Evolutionary conservation across 805 yeast genomes (phyloP).

Genomic region (Candida khao-thaluensis): DNA sequence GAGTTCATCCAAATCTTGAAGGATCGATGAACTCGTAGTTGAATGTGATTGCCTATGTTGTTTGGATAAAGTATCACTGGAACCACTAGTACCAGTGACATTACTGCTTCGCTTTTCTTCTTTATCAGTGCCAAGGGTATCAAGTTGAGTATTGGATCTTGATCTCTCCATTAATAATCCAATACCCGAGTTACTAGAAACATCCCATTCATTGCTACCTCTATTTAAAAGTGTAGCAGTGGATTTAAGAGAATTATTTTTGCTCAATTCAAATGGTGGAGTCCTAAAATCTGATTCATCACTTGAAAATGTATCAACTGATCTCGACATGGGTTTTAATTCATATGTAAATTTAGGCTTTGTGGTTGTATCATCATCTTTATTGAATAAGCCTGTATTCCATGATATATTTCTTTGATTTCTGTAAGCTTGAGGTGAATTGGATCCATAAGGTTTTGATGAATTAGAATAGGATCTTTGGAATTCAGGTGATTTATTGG

Average conservation of each 20-base stretch:
- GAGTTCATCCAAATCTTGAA: constrained; percentile 28
- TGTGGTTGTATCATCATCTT: constrained; percentile 2
- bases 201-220: constrained; percentile 4
- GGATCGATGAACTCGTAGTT: constrained; percentile 26
- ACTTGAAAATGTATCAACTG: constrained; percentile 31
- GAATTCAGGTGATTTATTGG: no score
- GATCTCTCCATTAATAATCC: constrained; percentile 1
- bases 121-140: background rate
- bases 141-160: background rate
- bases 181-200: constrained; percentile 2
- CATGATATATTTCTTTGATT: background rate
- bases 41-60: constrained; percentile 21
- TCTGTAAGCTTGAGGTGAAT: background rate
- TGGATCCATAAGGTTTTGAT: background rate
- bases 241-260: constrained; percentile 14
- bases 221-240: background rate
- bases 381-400: background rate
- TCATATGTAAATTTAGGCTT: constrained; percentile 17
- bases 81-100: constrained; percentile 2
- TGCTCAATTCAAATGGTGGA: constrained; percentile 14
- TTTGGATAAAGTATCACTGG: constrained; percentile 10
- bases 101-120: constrained; percentile 13
- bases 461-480: background rate
- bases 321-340: constrained; percentile 31
- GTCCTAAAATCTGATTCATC: constrained; percentile 17